Evolutionary conservation across 2,329 filamentous ascomycete species (phyloP).

Genomic region (Fusarium xyrophilum): DNA sequence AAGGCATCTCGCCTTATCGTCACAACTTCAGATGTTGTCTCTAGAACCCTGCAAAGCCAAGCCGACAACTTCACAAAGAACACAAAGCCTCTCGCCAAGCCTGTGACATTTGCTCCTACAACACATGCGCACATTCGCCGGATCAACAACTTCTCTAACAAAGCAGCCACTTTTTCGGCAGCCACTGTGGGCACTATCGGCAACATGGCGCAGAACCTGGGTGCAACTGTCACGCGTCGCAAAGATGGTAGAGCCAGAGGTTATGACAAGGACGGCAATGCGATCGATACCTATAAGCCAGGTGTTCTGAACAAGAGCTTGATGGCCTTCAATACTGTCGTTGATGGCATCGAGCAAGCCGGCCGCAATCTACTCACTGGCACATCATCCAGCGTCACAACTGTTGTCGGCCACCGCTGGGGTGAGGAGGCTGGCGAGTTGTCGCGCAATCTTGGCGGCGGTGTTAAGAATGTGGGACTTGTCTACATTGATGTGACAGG

Average conservation of each 20-base stretch:
- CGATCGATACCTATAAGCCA: slow-evolving; percentile 75
- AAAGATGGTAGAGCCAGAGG: slow-evolving; percentile 63
- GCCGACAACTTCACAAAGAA: slow-evolving; percentile 83
- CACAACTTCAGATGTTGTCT: slow-evolving; percentile 80
- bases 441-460: slow-evolving; percentile 76
- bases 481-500: slow-evolving; percentile 98
- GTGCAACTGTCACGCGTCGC: slow-evolving; percentile 69
- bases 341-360: slow-evolving; percentile 90
- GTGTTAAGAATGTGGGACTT: slow-evolving; percentile 93
- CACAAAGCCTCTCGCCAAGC: slow-evolving; percentile 77
- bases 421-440: slow-evolving; percentile 84
- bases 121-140: slow-evolving; percentile 87
- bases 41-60: slow-evolving; percentile 76
- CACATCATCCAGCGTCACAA: slow-evolving; percentile 79
- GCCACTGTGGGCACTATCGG: slow-evolving; percentile 87
- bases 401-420: slow-evolving; percentile 88
- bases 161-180: slow-evolving; percentile 79
- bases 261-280: slow-evolving; percentile 73
- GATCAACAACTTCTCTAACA: slow-evolving; percentile 84
- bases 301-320: slow-evolving; percentile 93
- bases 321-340: slow-evolving; percentile 94
- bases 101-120: slow-evolving; percentile 84
- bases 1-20: slow-evolving; percentile 91
- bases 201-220: slow-evolving; percentile 87
- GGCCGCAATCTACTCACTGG: slow-evolving; percentile 78